phyloP scores from a whole-genome alignment of 1,284 basidiomycete species.

The Lentinus polychrous region DNA sequence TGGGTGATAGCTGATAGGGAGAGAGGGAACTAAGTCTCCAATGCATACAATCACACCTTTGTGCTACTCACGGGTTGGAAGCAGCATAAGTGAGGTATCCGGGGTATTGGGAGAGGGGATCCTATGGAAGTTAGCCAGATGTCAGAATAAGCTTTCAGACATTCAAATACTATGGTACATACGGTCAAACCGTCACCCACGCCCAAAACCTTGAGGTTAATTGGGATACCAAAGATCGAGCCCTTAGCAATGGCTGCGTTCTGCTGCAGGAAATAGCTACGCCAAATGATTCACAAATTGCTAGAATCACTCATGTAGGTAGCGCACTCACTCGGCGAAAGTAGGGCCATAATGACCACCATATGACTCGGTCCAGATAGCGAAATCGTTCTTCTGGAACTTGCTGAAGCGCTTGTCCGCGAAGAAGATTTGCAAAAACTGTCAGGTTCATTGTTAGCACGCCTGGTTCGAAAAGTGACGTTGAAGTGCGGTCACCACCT shows the following conservation, averaged over 20 bases:
- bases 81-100: constrained; percentile 49
- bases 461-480: neutral
- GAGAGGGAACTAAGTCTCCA: neutral
- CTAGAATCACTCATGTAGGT: neutral
- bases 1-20: constrained; percentile 34
- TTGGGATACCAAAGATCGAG: constrained; percentile 36
- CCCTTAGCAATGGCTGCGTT: constrained; percentile 52
- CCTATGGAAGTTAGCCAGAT: constrained; percentile 24
- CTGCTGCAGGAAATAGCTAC: constrained; percentile 50
- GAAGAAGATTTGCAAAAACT: constrained; percentile 63
- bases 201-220: constrained; percentile 57
- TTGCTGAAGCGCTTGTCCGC: constrained; percentile 50
- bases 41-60: neutral
- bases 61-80: constrained; percentile 35
- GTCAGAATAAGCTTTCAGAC: neutral
- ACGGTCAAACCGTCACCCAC: constrained; percentile 62
- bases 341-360: constrained; percentile 62
- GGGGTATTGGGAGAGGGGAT: constrained; percentile 51
- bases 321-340: constrained; percentile 41
- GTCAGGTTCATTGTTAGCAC: constrained; percentile 5
- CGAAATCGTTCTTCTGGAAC: constrained; percentile 42
- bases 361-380: constrained; percentile 61
- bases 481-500: constrained; percentile 15
- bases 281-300: neutral
- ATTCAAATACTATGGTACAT: constrained; percentile 13